Conservation (phyloP, 1,284 basidiomycete genomes). For the Cutaneotrichosporon sp. region DNA sequence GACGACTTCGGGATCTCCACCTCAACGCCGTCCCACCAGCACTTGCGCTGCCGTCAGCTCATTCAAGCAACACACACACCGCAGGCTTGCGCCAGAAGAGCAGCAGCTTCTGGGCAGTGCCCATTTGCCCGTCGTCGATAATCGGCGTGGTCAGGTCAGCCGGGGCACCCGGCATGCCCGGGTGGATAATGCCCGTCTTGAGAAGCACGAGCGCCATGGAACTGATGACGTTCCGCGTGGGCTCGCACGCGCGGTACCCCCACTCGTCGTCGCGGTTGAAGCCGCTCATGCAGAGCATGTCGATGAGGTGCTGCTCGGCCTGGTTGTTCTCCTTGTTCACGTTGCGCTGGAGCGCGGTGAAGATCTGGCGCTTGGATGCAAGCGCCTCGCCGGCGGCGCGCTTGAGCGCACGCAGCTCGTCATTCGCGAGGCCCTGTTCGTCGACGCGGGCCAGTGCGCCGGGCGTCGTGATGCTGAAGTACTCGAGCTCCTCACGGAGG, state of each 20-base stretch:
- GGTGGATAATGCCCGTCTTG: constrained; percentile 90
- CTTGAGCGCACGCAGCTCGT: constrained; percentile 69
- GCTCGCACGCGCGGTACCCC: constrained; percentile 95
- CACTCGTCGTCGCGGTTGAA: constrained; percentile 94
- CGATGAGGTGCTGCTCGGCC: constrained; percentile 97
- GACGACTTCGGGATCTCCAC: constrained; percentile 61
- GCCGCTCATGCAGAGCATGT: constrained; percentile 99
- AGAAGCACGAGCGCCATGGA: constrained; percentile 95
- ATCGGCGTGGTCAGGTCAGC: constrained; percentile 24
- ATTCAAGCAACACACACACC: constrained; percentile 54
- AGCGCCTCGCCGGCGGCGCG: constrained; percentile 78
- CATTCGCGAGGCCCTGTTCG: constrained; percentile 68
- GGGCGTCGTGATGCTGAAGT: constrained; percentile 71
- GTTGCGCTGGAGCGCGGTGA: constrained; percentile 95
- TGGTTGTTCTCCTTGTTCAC: constrained; percentile 99
- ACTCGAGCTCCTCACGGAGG: constrained; percentile 94
- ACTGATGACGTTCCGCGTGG: constrained; percentile 91
- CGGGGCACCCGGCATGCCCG: constrained; percentile 28
- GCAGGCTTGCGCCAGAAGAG: constrained; percentile 99
- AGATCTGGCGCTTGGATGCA: constrained; percentile 85
- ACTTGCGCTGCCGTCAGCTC: constrained; percentile 67
- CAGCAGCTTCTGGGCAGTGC: constrained; percentile 93
- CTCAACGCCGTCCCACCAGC: constrained; percentile 99
- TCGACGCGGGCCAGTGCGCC: constrained; percentile 58
- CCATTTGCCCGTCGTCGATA: constrained; percentile 87